Conservation (phyloP, 139 green algal species). For the Gonium pectorale region DNA sequence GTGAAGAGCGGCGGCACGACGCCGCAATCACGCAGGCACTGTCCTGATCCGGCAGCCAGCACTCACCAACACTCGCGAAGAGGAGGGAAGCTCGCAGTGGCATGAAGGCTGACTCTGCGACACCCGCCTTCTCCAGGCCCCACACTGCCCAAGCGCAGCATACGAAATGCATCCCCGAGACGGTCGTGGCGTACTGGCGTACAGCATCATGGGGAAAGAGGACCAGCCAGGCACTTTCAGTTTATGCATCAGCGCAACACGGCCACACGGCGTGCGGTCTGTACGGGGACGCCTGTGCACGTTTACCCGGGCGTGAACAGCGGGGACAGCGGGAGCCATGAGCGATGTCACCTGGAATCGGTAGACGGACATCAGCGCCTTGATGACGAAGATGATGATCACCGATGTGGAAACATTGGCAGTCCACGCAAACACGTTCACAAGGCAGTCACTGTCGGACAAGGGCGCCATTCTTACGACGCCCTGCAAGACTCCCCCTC, state of each 20-base stretch:
- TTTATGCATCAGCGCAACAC: too few species aligned
- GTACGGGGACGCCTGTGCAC: too few species aligned
- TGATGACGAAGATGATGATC: constrained; percentile 51
- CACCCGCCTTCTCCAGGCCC: constrained; percentile 11
- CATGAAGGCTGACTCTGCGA: constrained; percentile 18
- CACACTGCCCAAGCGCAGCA: constrained; percentile 36
- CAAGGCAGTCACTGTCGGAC: neutral
- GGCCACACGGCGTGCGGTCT: too few species aligned
- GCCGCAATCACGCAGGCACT: too few species aligned
- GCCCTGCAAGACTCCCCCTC: too few species aligned
- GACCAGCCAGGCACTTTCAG: too few species aligned
- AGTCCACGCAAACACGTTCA: constrained; percentile 30
- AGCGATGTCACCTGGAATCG: constrained; percentile 39
- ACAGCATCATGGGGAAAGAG: neutral
- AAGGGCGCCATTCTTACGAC: too few species aligned
- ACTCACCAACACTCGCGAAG: too few species aligned
- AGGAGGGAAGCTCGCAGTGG: constrained; percentile 35
- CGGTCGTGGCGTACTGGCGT: constrained; percentile 54
- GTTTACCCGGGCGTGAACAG: neutral
- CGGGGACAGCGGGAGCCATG: neutral
- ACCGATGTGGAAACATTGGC: constrained; percentile 36
- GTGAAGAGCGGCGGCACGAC: too few species aligned
- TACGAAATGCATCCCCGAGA: constrained; percentile 69
- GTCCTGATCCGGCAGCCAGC: too few species aligned
- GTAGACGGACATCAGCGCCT: constrained; percentile 47